Percentiles rank a stretch among this genome's conserved stretches.
These are phyloP conservation scores for Talaromyces sp. DNA, from an alignment of 2,329 filamentous ascomycete genomes.

Conservation along the genomic window DNA sequence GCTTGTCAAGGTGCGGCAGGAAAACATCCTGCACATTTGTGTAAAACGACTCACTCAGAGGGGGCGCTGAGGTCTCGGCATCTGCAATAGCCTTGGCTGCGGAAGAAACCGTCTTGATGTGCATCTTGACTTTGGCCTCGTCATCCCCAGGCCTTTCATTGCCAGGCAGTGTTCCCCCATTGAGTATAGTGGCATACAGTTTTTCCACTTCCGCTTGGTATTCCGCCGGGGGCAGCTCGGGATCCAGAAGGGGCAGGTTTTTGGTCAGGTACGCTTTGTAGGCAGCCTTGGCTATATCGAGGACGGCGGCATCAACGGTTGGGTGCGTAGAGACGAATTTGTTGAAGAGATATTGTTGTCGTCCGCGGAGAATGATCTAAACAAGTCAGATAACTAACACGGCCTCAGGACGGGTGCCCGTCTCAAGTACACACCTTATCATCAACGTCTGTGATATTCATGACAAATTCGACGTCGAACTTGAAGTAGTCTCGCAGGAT, in stretches of 20 bases:
- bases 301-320: conserved; percentile 40
- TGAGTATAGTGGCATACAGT: conserved; percentile 51
- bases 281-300: conserved; percentile 47
- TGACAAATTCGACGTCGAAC: conserved; percentile 79
- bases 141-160: conserved; percentile 62
- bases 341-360: conserved; percentile 72
- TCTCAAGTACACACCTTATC: conserved; percentile 55
- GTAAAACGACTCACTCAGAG: conserved; percentile 48
- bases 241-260: conserved; percentile 56
- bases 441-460: conserved; percentile 87
- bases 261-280: conserved; percentile 60
- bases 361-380: conserved; percentile 60
- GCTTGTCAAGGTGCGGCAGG: conserved; percentile 72
- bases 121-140: conserved; percentile 87
- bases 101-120: conserved; percentile 60
- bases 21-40: conserved; percentile 63
- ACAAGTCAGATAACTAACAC: neutral
- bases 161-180: conserved; percentile 52
- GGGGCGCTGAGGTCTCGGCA: conserved; percentile 20
- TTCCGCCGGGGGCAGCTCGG: conserved; percentile 41
- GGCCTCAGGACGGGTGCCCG: neutral
- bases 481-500: conserved; percentile 79
- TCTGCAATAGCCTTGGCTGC: conserved; percentile 50
- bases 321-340: conserved; percentile 59
- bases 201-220: conserved; percentile 47